Evolutionary conservation across 208 protist genomes (phyloP).

Genomic region (Trichomonas gallinae): DNA sequence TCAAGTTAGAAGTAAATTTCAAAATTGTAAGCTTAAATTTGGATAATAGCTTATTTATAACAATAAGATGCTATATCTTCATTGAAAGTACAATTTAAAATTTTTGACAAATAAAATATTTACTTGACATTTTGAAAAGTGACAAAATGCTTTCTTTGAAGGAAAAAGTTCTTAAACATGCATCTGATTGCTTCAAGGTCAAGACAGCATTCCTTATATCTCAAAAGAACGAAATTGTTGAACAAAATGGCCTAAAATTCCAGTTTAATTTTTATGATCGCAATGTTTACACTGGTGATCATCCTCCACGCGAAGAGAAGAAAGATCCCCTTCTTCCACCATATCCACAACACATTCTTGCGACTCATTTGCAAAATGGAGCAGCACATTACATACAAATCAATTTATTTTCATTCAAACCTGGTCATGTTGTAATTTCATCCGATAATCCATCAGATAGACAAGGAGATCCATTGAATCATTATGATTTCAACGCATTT

Average conservation of each 20-base stretch:
- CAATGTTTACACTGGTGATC: not conserved
- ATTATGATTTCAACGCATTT: not conserved
- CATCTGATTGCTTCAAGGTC: not conserved
- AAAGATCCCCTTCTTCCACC: not conserved
- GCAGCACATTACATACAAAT: not conserved
- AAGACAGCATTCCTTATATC: not conserved
- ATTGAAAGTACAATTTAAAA: no score
- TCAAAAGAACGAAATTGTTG: not conserved
- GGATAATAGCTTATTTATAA: no score
- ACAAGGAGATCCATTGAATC: not conserved
- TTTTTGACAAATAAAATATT: no score
- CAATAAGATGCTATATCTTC: no score
- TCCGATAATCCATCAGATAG: not conserved
- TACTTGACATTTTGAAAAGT: no score
- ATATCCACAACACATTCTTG: not conserved
- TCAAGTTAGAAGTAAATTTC: no score
- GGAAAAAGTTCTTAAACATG: not conserved
- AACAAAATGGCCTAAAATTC: not conserved
- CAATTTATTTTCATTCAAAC: not conserved
- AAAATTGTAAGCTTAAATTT: no score
- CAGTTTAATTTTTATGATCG: not conserved
- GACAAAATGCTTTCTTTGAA: not conserved
- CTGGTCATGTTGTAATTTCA: slow-evolving; percentile 8
- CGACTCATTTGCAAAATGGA: not conserved
- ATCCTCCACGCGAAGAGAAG: not conserved